Evolutionary conservation across 139 green algal species (phyloP), one percentile per base, ranked within the genome.

Genomic region (Nannochloris sp.): DNA sequence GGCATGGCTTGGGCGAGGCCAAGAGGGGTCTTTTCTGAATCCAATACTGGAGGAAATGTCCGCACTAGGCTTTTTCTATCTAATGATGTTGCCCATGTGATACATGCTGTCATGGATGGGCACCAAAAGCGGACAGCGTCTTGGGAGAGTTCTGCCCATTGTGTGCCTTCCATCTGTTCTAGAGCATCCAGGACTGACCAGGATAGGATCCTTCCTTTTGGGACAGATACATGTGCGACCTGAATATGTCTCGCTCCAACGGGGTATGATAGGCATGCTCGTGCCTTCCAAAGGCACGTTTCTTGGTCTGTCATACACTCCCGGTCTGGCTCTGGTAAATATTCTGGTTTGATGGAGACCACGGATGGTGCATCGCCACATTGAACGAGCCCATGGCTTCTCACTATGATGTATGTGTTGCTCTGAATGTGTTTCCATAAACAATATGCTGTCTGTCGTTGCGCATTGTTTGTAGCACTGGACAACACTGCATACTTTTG

Each of bases 401-500:
- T 8, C 12, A 53, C 1, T 28, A 53, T 53, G n/a, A 53, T 53
- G 5, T 53, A 23, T 20, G n/a, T 53, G 0, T 11, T 14, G 12
- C 6, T 20, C 17, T 53, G 5, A 53, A 6, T 23, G 1, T 28
- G 46, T 11, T 53, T 53, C 46, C 46, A 53, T 23, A 53, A 13
- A 53, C 17, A 53, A 14, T 53, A 53, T 53, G 46, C n/a, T 20
- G 46, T 53, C 12, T 53, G 46, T 23, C n/a, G n/a, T 11, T 53
- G 46, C 12, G 16, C 46, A 28, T 53, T 53, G 46, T 11, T 23
- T 36, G 67, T 30, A 23, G 23, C 61, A 8, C 50, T 2, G 10
- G 68, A 67, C 6, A 77, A 59, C 23, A 76, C 49, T 2, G 59
- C 71, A 48, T 77, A 77, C 49, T 75, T 77, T 25, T 78, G 69